Percentiles rank a stretch among this genome's conserved stretches.
Conservation (phyloP, 306 rosid genomes). For the Canavalia gladiata region DNA sequence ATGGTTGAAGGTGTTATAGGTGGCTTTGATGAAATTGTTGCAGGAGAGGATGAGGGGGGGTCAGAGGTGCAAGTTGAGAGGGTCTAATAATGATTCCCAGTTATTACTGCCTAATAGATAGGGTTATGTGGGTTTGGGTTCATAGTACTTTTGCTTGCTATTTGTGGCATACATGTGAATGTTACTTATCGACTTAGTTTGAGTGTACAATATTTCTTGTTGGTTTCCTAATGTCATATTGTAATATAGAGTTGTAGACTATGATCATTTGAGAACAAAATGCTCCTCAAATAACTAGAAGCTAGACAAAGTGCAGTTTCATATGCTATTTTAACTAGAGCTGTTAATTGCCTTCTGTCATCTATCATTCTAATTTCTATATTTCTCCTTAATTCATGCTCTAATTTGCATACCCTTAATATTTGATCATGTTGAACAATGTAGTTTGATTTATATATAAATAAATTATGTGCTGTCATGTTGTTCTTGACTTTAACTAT, state of each 20-base stretch:
- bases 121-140: too few species aligned
- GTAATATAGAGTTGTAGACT: conserved; percentile 2
- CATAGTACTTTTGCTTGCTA: too few species aligned
- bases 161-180: too few species aligned
- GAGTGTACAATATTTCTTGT: too few species aligned
- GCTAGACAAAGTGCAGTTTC: neutral
- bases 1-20: too few species aligned
- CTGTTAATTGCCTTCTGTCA: conserved; percentile 29
- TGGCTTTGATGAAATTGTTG: too few species aligned
- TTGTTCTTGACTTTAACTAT: conserved; percentile 28
- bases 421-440: conserved; percentile 35
- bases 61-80: too few species aligned
- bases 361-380: neutral
- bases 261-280: neutral
- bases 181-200: too few species aligned
- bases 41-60: too few species aligned
- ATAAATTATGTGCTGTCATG: neutral
- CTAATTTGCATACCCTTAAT: neutral
- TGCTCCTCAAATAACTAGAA: conserved; percentile 10
- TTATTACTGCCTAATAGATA: too few species aligned
- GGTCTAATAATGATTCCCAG: too few species aligned
- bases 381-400: neutral
- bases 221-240: neutral
- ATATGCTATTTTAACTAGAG: conserved; percentile 33
- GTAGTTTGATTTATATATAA: conserved; percentile 23